Evolutionary conservation across 1,284 basidiomycete species (phyloP).

Genomic region (Sanghuangporus baumii): DNA sequence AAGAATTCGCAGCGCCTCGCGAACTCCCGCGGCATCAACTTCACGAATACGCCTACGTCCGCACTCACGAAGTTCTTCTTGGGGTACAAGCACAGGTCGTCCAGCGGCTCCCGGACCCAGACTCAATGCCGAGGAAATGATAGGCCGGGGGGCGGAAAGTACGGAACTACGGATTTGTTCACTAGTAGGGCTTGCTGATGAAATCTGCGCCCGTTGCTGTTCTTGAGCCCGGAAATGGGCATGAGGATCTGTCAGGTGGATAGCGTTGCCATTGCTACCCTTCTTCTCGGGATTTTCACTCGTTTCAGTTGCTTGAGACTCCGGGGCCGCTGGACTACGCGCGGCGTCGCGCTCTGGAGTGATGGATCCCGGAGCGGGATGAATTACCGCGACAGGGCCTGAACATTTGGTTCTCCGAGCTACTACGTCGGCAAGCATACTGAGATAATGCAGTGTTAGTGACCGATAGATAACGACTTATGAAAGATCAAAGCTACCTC

Average conservation of each 20-base stretch:
- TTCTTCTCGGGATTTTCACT: conserved; percentile 16
- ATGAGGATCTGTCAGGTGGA: conserved; percentile 48
- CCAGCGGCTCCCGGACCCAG: conserved; percentile 3
- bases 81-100: conserved; percentile 45
- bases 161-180: not conserved
- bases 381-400: conserved; percentile 64
- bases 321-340: conserved; percentile 25
- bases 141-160: not conserved
- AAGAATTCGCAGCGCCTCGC: conserved; percentile 71
- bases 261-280: conserved; percentile 20
- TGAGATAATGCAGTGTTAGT: not conserved
- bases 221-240: conserved; percentile 39
- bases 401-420: conserved; percentile 75
- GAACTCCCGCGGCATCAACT: conserved; percentile 73
- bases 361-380: conserved; percentile 47
- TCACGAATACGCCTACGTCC: conserved; percentile 59
- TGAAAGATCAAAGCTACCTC: conserved; percentile 33
- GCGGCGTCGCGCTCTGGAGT: conserved; percentile 39
- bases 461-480: not conserved
- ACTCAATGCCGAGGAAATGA: not conserved
- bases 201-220: conserved; percentile 33
- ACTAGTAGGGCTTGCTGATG: not conserved
- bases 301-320: not conserved
- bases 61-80: conserved; percentile 55
- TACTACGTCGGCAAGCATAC: conserved; percentile 75